Evolutionary conservation across 2,329 filamentous ascomycete species (phyloP).

Genomic region (Plectosphaerella plurivora): DNA sequence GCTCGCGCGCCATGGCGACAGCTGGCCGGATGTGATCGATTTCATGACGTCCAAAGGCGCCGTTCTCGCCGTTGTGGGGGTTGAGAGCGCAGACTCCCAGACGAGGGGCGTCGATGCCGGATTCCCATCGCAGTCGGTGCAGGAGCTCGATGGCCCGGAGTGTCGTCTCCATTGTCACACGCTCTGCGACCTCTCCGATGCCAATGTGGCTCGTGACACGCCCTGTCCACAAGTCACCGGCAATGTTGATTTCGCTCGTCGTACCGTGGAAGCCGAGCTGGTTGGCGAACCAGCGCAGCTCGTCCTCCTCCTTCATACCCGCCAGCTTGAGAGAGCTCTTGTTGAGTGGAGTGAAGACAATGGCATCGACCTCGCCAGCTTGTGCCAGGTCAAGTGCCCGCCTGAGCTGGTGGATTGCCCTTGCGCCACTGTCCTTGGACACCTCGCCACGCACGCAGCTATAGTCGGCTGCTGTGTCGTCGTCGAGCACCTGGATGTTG

Average conservation of each 20-base stretch:
- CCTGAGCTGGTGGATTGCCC: conserved; percentile 20
- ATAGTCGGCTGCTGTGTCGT: conserved; percentile 14
- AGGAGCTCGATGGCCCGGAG: conserved; percentile 20
- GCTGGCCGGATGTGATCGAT: conserved; percentile 25
- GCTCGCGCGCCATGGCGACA: conserved; percentile 16
- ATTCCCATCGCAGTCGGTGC: conserved; percentile 22
- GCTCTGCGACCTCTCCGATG: conserved; percentile 20
- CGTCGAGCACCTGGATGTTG: conserved; percentile 21
- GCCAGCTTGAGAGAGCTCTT: conserved; percentile 26
- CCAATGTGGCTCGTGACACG: conserved; percentile 26
- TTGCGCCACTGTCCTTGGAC: conserved; percentile 17
- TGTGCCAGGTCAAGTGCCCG: conserved; percentile 19
- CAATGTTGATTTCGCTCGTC: conserved; percentile 28
- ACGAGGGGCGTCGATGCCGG: conserved; percentile 21
- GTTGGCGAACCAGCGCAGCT: conserved; percentile 28
- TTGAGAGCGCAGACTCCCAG: conserved; percentile 27
- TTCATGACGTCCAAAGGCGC: conserved; percentile 24
- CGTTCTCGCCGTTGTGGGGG: conserved; percentile 28
- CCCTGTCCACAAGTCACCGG: conserved; percentile 21
- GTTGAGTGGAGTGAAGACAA: conserved; percentile 26
- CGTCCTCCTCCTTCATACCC: conserved; percentile 28
- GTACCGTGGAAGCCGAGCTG: conserved; percentile 20
- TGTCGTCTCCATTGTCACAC: conserved; percentile 19
- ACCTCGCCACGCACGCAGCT: conserved; percentile 13
- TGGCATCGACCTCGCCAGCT: conserved; percentile 20